These are phyloP conservation scores for Dactylella cylindrospora DNA, from an alignment of 2,329 filamentous ascomycete species.

Conservation along the genomic window DNA sequence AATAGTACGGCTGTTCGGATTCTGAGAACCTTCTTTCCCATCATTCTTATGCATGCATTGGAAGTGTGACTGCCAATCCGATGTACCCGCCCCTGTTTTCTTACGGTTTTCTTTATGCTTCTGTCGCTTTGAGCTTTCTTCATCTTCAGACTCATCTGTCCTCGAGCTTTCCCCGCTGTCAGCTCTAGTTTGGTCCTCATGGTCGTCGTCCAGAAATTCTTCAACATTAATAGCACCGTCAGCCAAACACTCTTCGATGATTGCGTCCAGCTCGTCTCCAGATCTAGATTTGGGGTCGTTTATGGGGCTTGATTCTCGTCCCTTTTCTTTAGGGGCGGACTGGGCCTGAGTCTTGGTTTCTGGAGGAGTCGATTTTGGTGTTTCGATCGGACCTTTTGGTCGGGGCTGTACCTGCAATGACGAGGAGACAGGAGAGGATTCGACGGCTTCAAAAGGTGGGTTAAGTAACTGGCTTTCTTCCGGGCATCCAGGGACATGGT, in stretches of 20 bases:
- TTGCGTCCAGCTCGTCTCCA: slow-evolving; percentile 63
- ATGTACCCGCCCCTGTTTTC: slow-evolving; percentile 14
- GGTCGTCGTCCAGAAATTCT: slow-evolving; percentile 41
- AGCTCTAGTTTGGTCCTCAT: slow-evolving; percentile 31
- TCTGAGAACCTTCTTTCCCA: slow-evolving; percentile 54
- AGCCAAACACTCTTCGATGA: slow-evolving; percentile 59
- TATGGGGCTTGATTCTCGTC: background rate
- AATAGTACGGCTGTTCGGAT: slow-evolving; percentile 76
- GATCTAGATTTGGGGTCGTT: slow-evolving; percentile 6
- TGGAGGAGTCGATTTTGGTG: slow-evolving; percentile 8
- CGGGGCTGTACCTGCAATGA: slow-evolving; percentile 29
- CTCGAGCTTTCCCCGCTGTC: slow-evolving; percentile 52
- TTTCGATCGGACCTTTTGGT: slow-evolving; percentile 11
- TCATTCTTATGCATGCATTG: slow-evolving; percentile 63
- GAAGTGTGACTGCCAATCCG: slow-evolving; percentile 47
- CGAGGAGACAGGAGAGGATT: slow-evolving; percentile 2
- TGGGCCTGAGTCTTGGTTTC: background rate
- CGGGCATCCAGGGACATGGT: slow-evolving; percentile 60
- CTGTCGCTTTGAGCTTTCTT: slow-evolving; percentile 57
- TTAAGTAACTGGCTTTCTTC: slow-evolving; percentile 44
- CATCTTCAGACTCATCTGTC: slow-evolving; percentile 61
- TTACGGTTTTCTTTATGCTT: slow-evolving; percentile 47
- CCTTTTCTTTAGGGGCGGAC: background rate
- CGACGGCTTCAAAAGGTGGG: background rate
- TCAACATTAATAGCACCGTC: slow-evolving; percentile 57